Evolutionary conservation across 2,329 filamentous ascomycete genomes (phyloP).

Genomic region (Fusarium pseudocircinatum): DNA sequence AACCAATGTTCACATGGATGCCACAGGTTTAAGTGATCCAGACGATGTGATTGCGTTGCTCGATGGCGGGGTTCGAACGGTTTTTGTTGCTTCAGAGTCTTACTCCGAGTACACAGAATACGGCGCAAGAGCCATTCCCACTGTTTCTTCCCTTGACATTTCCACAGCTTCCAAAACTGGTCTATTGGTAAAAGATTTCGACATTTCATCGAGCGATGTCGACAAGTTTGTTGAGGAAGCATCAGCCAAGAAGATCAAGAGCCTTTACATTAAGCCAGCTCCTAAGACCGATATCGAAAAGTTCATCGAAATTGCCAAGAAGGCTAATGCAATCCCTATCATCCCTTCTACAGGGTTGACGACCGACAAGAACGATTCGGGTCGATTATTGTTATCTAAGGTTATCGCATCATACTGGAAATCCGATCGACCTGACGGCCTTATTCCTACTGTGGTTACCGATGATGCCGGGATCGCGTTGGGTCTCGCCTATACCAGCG

Average conservation of each 20-base stretch:
- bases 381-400: conserved; percentile 68
- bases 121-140: conserved; percentile 65
- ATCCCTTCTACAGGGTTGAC: conserved; percentile 77
- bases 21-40: conserved; percentile 70
- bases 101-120: conserved; percentile 67
- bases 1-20: conserved; percentile 78
- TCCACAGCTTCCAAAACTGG: conserved; percentile 59
- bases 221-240: conserved; percentile 56
- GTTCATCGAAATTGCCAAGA: conserved; percentile 59
- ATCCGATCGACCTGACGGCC: conserved; percentile 82
- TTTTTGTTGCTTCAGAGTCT: conserved; percentile 81
- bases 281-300: conserved; percentile 57
- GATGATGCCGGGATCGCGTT: conserved; percentile 87
- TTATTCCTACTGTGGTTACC: conserved; percentile 90
- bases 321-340: conserved; percentile 73
- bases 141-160: conserved; percentile 58
- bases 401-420: conserved; percentile 79
- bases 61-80: conserved; percentile 84
- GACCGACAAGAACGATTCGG: conserved; percentile 68
- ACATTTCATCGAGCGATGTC: conserved; percentile 54
- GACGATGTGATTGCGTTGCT: conserved; percentile 84
- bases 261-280: conserved; percentile 62
- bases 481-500: conserved; percentile 93
- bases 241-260: conserved; percentile 57
- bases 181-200: conserved; percentile 63